These are phyloP conservation scores for Coprinopsis strossmayeri DNA, from an alignment of 768 basidiomycete genomes.

Conservation along the genomic window DNA sequence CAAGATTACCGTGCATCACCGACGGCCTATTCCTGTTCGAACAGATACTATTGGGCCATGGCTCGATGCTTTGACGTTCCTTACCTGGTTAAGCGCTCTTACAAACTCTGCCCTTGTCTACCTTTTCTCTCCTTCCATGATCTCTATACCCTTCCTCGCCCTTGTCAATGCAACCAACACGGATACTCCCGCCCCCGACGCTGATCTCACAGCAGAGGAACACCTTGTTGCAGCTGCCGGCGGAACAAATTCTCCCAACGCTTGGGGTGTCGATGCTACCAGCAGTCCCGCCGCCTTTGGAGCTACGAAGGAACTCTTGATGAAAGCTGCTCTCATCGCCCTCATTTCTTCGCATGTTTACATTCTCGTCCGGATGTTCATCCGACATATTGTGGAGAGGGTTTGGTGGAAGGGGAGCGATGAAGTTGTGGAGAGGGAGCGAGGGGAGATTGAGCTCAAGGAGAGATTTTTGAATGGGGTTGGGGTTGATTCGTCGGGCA, in stretches of 20 bases:
- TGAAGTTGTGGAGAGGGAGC: conserved; percentile 55
- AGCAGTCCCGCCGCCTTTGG: conserved; percentile 17
- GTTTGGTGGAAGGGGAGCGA: conserved; percentile 70
- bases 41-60: conserved; percentile 93
- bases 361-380: conserved; percentile 52
- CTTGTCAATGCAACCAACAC: conserved; percentile 2
- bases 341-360: conserved; percentile 86
- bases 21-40: conserved; percentile 81
- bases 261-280: conserved; percentile 19
- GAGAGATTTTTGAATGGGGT: conserved; percentile 28
- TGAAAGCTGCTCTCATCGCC: conserved; percentile 66
- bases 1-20: conserved; percentile 83
- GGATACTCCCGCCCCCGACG: conserved; percentile 3
- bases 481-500: conserved; percentile 13
- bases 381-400: conserved; percentile 67
- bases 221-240: conserved; percentile 17
- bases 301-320: conserved; percentile 44
- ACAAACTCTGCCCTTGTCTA: conserved; percentile 89
- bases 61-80: conserved; percentile 81
- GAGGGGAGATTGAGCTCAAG: conserved; percentile 44
- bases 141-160: conserved; percentile 12
- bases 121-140: conserved; percentile 59
- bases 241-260: neutral
- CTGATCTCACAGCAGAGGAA: conserved; percentile 13
- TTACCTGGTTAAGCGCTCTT: conserved; percentile 85